Percentiles rank a stretch among this genome's conserved stretches.
Conservation (phyloP, 2,329 filamentous ascomycete genomes). For the Blastomyces gilchristii region DNA sequence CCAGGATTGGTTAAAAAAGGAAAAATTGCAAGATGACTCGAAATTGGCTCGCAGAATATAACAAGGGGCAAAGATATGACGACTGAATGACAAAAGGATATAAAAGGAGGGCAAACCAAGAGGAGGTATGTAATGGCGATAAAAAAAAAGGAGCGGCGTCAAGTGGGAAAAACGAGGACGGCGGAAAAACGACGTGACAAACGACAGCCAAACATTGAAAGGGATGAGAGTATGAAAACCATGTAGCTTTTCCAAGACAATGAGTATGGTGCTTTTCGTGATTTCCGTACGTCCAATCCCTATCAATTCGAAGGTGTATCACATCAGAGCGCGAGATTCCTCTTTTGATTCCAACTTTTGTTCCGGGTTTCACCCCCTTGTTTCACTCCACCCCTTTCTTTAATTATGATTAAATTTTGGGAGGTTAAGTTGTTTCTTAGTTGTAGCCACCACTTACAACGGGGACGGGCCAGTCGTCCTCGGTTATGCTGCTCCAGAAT, state of each 20-base stretch:
- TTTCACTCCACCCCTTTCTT: neutral
- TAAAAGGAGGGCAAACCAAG: neutral
- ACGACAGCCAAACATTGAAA: neutral
- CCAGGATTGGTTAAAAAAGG: neutral
- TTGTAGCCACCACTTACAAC: conserved; percentile 24
- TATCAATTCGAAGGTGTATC: neutral
- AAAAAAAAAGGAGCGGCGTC: neutral
- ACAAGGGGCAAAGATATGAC: neutral
- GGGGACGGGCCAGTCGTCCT: conserved; percentile 84
- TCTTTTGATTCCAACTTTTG: neutral
- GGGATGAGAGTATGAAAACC: neutral
- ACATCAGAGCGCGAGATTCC: neutral
- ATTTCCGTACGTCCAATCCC: neutral
- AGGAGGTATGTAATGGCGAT: neutral
- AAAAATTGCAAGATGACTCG: neutral
- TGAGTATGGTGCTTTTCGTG: neutral
- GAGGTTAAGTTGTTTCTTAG: conserved; percentile 11
- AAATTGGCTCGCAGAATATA: neutral
- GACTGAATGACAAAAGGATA: neutral
- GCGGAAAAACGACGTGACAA: neutral
- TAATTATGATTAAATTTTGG: conserved; percentile 1
- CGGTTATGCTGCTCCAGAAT: conserved; percentile 98
- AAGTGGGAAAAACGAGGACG: neutral
- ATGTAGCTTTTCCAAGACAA: neutral
- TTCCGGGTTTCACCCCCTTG: neutral